These are phyloP conservation scores for Arxiozyma heterogenica DNA, from an alignment of 1,139 yeast species.

Conservation along the genomic window DNA sequence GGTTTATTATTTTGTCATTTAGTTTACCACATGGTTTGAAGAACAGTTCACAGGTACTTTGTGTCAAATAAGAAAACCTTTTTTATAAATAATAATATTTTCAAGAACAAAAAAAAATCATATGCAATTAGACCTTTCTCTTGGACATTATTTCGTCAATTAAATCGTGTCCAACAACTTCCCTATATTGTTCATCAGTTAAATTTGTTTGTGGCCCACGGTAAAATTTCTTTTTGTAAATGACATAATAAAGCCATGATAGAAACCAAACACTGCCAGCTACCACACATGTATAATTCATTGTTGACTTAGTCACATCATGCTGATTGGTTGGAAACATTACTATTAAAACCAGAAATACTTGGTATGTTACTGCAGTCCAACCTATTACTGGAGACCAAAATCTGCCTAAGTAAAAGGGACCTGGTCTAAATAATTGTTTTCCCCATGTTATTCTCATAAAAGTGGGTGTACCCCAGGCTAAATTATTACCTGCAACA, in stretches of 20 bases:
- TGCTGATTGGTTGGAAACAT: conserved; percentile 40
- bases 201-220: conserved; percentile 40
- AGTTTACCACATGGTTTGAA: no score
- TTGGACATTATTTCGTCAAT: conserved; percentile 21
- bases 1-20: no score
- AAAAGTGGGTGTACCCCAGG: conserved; percentile 52
- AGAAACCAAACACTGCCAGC: conserved; percentile 42
- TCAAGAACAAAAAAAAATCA: not conserved
- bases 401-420: conserved; percentile 49
- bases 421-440: conserved; percentile 51
- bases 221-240: conserved; percentile 41
- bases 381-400: conserved; percentile 39
- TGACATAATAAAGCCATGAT: conserved; percentile 38
- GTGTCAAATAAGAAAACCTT: no score
- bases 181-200: conserved; percentile 21
- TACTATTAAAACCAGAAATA: conserved; percentile 38
- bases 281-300: conserved; percentile 56
- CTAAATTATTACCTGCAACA: conserved; percentile 50
- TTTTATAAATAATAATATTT: not conserved
- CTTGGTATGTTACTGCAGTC: conserved; percentile 31
- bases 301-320: conserved; percentile 35
- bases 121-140: not conserved
- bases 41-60: no score
- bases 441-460: conserved; percentile 40
- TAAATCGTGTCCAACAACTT: conserved; percentile 21